Evolutionary conservation across 495 filamentous ascomycete species (phyloP).

Genomic region (Aspergillus indologenus): DNA sequence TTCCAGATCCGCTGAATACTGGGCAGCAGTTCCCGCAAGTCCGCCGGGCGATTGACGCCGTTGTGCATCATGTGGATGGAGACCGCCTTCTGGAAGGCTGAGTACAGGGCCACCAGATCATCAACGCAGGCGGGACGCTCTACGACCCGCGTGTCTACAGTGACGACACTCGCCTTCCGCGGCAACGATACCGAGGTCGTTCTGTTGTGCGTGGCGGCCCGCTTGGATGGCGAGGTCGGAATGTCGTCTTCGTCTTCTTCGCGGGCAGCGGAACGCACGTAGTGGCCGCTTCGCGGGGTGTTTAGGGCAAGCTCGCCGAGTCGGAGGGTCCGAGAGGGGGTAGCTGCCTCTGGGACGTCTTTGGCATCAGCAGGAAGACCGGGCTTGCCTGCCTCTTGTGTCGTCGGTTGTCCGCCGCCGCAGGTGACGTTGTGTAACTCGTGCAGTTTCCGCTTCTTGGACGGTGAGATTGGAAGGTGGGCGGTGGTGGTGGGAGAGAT

Average conservation of each 20-base stretch:
- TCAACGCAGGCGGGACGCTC: constrained; percentile 29
- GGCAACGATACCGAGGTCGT: not conserved
- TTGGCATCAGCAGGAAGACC: not conserved
- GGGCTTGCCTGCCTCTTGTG: constrained; percentile 5
- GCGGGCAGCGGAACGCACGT: constrained; percentile 25
- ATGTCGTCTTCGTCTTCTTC: constrained; percentile 13
- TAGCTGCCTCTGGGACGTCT: constrained; percentile 9
- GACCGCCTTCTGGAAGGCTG: constrained; percentile 38
- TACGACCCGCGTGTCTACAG: constrained; percentile 9
- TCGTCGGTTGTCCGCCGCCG: constrained; percentile 1
- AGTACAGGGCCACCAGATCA: constrained; percentile 39
- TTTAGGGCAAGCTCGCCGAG: constrained; percentile 37
- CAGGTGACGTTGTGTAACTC: constrained; percentile 39
- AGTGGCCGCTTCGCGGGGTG: constrained; percentile 40
- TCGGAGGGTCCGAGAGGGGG: constrained; percentile 43
- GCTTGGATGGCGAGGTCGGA: constrained; percentile 33
- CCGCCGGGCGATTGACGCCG: constrained; percentile 34
- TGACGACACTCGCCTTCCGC: not conserved
- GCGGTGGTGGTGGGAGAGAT: not conserved
- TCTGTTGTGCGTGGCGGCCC: constrained; percentile 7
- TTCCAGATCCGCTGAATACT: constrained; percentile 45
- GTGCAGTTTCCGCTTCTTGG: constrained; percentile 47
- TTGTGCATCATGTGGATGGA: constrained; percentile 43
- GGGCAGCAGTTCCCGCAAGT: constrained; percentile 40
- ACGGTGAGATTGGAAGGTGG: constrained; percentile 36